These are phyloP conservation scores for Geotrichum macrosporum DNA, from an alignment of 1,139 yeast species.

Conservation along the genomic window DNA sequence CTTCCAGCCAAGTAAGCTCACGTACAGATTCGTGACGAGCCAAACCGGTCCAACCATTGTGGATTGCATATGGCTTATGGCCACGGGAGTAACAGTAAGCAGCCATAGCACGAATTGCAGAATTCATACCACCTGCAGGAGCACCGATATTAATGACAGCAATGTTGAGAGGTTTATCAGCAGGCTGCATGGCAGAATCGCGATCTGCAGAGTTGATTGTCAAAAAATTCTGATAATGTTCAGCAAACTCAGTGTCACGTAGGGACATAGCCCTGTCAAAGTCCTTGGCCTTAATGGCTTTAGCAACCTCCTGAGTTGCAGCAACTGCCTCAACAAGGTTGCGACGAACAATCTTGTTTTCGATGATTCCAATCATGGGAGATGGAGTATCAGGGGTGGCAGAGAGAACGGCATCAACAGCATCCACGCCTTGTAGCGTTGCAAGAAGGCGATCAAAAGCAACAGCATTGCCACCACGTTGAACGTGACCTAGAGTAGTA, in stretches of 20 bases:
- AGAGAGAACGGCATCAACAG: slow-evolving; percentile 87
- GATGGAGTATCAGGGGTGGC: slow-evolving; percentile 88
- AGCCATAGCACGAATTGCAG: slow-evolving; percentile 88
- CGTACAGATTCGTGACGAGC: slow-evolving; percentile 73
- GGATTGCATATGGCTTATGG: slow-evolving; percentile 80
- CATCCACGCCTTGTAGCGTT: slow-evolving; percentile 95
- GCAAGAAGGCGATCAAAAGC: slow-evolving; percentile 89
- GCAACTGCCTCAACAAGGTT: slow-evolving; percentile 86
- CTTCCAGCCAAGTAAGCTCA: slow-evolving; percentile 76
- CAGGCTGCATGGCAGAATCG: slow-evolving; percentile 43
- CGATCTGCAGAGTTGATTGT: slow-evolving; percentile 69
- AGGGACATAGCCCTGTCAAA: slow-evolving; percentile 81
- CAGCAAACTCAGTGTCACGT: slow-evolving; percentile 83
- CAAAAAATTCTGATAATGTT: slow-evolving; percentile 67
- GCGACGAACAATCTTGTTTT: slow-evolving; percentile 78
- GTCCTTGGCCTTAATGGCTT: slow-evolving; percentile 71
- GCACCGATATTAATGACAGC: slow-evolving; percentile 94
- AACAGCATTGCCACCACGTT: slow-evolving; percentile 97
- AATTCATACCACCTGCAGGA: slow-evolving; percentile 94
- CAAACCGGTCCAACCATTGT: slow-evolving; percentile 90
- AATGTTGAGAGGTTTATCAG: slow-evolving; percentile 51
- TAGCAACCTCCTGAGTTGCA: slow-evolving; percentile 80
- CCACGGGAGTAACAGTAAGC: slow-evolving; percentile 90
- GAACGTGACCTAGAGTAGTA: slow-evolving; percentile 94
- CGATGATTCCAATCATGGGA: slow-evolving; percentile 88